Evolutionary conservation across 2,329 filamentous ascomycete genomes (phyloP), one percentile per base, ranked within the genome.

Genomic region (Moelleriella libera): DNA sequence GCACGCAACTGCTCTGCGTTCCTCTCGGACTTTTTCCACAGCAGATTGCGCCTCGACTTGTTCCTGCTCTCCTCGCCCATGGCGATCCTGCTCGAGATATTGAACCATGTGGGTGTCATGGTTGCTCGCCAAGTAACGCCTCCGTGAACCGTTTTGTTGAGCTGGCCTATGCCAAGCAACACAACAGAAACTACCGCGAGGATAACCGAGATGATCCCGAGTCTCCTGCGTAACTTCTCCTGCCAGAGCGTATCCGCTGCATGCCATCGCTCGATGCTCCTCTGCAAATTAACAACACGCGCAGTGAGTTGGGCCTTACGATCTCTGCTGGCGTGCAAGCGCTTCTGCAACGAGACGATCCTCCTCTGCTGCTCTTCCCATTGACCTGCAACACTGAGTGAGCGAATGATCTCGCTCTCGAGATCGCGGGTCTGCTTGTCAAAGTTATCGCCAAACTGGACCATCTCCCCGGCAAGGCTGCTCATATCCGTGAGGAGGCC

Each of bases 201-300:
- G 7, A 69, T 59, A 28, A 67, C 74, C 50, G 74, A 74, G 51
- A 79, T 69, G 40, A 78, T 70, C 80, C 82, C 77, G 51, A 86
- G 65, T 45, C 80, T 72, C 58, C 68, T 71, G 51, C 78, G 68
- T n/a, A 80, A 84, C 55, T 70, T 77, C 56, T 83, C 79, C 63
- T 85, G 77, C 71, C 81, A 83, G 55, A 80, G 76, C 44, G 68
- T 70, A 61, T 88, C 84, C 2, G 76, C 72, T 48, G 69, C 71
- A 60, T 85, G 82, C 74, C 83, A 85, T 30, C 69, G 67, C 58
- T 85, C 81, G 11, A 89, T 77, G 6, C 77, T 71, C 48, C 72
- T 65, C 45, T 78, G 72, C 10, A 86, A 82, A 11, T 70, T 64
- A 46, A 82, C 78, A 3, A 90, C 76, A 45, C 85, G 71, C 42